Base-by-base conservation (phyloP, 441 rosid genomes). In the Euphorbia celastroides region DNA sequence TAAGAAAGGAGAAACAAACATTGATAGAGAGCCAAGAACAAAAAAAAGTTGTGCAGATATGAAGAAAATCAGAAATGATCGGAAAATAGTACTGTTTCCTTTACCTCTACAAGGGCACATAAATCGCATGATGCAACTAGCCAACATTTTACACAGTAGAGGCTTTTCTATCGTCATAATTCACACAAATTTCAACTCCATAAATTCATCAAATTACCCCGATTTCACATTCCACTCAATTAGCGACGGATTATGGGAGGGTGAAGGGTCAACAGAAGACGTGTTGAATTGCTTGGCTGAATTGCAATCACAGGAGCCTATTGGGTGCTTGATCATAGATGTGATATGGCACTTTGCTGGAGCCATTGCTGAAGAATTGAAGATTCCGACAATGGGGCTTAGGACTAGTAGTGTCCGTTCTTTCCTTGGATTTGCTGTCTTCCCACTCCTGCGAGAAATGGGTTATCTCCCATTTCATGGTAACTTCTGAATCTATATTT, bases 391-490 rank as follows among this genome's bases (percentile, higher is more conserved):
- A 74, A 68, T 89, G 13, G 87, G 83, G 20, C 60, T 85, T 28
- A 71, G 91, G 54, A 85, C 90, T 1, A 72, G 82, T 25, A 79
- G 77, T 64, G 81, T 75, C 65, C 77, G 80, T 2, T 82, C 90
- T 50, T 86, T 86, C 17, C 72, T 77, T 17, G 84, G 74, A 60
- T 82, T 79, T 42, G 67, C 84, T 3, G 80, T 83, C 44, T 81
- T 83, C 51, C 90, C 79, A 14, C 58, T 85, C 44, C 69, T 85
- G 12, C 60, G 57, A 60, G 85, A 83, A 32, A 81, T 69, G 60
- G 90, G 89, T 32, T 83, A 86, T 41, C 74, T 86, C 62, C 81
- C 83, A 3, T 48, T 82, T 20, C 80, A 77, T 81, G 87, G 87
- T 68, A 31, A 25, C 10, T 44, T 9, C n/a, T n/a, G n/a, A n/a